Evolutionary conservation across 129 eudicot genomes (phyloP).

Genomic region (Heracleum sosnowskyi): DNA sequence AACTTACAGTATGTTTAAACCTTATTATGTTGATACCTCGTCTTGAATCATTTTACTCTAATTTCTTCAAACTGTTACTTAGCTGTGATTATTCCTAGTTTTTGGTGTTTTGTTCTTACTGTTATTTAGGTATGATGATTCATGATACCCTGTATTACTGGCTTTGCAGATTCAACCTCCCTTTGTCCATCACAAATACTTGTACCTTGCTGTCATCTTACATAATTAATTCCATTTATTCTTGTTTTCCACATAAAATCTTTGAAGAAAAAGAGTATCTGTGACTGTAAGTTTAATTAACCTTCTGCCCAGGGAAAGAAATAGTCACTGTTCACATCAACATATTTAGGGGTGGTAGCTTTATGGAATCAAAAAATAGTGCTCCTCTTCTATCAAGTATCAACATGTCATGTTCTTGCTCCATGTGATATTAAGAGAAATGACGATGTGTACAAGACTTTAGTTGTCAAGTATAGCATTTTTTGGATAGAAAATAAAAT

Average conservation of each 20-base stretch:
- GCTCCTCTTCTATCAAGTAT: neutral
- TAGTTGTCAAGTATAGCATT: neutral
- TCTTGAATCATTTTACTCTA: neutral
- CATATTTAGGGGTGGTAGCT: neutral
- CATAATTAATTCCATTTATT: neutral
- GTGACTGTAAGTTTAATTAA: neutral
- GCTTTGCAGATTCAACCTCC: neutral
- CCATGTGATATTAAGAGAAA: neutral
- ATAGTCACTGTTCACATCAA: neutral
- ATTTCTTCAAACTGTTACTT: neutral
- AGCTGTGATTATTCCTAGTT: neutral
- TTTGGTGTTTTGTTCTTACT: neutral
- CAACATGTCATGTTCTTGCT: neutral
- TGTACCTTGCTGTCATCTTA: neutral
- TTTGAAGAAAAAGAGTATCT: neutral
- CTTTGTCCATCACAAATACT: neutral
- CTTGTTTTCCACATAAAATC: neutral
- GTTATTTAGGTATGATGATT: neutral
- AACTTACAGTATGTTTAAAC: slow-evolving; percentile 70
- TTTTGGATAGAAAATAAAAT: neutral
- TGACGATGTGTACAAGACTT: neutral
- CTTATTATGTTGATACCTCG: neutral
- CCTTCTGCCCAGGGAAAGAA: neutral
- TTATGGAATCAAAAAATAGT: neutral
- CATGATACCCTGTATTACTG: neutral